phyloP scores from a whole-genome alignment of 164 flowering plant genomes.

The Nymphaea thermarum region DNA sequence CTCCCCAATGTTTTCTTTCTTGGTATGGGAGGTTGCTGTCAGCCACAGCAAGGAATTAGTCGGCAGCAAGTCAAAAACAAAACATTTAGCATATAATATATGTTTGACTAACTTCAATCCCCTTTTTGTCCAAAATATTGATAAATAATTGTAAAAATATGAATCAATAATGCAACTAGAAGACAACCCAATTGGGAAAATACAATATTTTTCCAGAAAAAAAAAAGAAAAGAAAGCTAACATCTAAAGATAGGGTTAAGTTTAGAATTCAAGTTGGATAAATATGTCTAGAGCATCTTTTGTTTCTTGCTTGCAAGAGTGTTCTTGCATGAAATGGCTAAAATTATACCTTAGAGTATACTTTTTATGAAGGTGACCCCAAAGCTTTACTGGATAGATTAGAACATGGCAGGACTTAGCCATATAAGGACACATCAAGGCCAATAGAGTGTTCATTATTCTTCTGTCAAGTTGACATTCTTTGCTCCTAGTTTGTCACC shows the following conservation, averaged over 20 bases:
- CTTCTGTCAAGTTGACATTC: no score
- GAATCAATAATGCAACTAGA: background rate
- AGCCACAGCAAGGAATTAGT: background rate
- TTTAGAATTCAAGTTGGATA: background rate
- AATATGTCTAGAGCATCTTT: background rate
- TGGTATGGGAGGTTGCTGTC: background rate
- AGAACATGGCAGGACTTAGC: background rate
- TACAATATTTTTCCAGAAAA: background rate
- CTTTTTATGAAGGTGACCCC: background rate
- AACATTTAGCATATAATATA: background rate
- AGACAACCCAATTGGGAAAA: background rate
- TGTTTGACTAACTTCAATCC: background rate
- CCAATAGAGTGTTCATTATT: no score
- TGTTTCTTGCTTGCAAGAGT: background rate
- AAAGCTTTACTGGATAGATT: background rate
- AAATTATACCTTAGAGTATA: background rate
- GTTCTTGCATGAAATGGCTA: background rate
- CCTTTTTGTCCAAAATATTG: background rate
- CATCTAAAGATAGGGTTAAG: background rate
- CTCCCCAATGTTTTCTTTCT: background rate
- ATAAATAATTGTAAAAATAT: no score
- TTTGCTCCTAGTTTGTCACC: no score
- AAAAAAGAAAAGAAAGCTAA: background rate
- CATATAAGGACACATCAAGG: no score
- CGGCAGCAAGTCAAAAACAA: background rate